Conservation (phyloP, 2,329 filamentous ascomycete genomes). For the Tympanopsis confertula region DNA sequence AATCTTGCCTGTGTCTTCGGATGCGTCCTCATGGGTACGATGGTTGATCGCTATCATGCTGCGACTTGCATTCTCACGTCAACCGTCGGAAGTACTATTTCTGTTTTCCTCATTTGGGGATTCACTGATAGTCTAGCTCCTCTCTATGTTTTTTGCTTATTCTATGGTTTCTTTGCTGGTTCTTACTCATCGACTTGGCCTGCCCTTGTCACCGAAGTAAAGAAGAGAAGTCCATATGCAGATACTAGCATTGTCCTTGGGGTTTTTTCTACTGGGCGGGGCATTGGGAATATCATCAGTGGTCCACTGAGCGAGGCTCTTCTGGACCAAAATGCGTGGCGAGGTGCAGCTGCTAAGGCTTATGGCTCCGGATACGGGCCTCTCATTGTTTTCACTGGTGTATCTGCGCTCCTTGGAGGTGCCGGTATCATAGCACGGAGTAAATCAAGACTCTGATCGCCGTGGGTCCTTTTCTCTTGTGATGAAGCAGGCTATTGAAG, state of each 20-base stretch:
- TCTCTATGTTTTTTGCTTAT: slow-evolving; percentile 36
- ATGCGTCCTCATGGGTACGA: slow-evolving; percentile 28
- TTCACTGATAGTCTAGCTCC: slow-evolving; percentile 30
- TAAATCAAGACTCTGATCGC: too few relatives aligned
- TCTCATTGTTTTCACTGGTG: background rate
- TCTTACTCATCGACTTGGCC: slow-evolving; percentile 40
- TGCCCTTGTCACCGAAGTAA: slow-evolving; percentile 10
- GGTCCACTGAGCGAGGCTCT: background rate
- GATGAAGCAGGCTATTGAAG: too few relatives aligned
- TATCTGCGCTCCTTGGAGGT: background rate
- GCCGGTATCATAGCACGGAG: too few relatives aligned
- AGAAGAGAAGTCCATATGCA: slow-evolving; percentile 9
- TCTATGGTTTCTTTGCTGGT: slow-evolving; percentile 47
- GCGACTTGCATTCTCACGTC: slow-evolving; percentile 34
- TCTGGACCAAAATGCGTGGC: background rate
- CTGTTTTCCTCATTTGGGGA: slow-evolving; percentile 43
- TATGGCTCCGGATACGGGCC: background rate
- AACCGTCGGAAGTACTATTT: slow-evolving; percentile 31
- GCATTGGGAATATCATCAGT: background rate
- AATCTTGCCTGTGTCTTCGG: slow-evolving; percentile 34
- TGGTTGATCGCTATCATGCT: slow-evolving; percentile 31
- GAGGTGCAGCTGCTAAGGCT: background rate
- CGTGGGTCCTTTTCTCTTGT: too few relatives aligned
- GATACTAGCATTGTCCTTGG: slow-evolving; percentile 16
- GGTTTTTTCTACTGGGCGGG: slow-evolving; percentile 7